Conservation (phyloP, 1,284 basidiomycete species). For the Cutaneotrichosporon cavernicola region DNA sequence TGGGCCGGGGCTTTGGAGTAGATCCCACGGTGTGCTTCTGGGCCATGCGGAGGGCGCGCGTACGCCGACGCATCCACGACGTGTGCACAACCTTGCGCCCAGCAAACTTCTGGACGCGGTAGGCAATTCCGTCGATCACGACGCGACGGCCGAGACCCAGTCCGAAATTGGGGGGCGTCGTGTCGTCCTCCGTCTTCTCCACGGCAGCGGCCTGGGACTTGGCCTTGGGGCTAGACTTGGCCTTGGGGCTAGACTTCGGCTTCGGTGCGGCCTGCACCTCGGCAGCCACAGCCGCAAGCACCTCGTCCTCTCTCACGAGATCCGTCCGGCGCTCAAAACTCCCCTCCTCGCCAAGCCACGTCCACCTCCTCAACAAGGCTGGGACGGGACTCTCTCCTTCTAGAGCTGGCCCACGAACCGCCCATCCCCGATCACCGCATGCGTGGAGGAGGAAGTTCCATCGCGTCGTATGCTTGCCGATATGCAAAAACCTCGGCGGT, state of each 20-base stretch:
- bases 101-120: slow-evolving; percentile 1
- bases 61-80: neutral
- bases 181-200: neutral
- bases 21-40: neutral
- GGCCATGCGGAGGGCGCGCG: neutral
- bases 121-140: neutral
- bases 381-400: neutral
- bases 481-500: slow-evolving; percentile 4
- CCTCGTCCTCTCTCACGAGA: neutral
- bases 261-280: neutral
- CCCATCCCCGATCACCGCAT: slow-evolving; percentile 15
- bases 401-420: neutral
- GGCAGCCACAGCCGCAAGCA: neutral
- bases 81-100: neutral
- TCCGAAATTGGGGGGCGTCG: neutral
- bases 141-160: neutral
- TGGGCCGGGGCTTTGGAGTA: too few relatives aligned
- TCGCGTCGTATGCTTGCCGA: slow-evolving; percentile 13
- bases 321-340: neutral
- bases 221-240: neutral
- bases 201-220: neutral
- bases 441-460: slow-evolving; percentile 14
- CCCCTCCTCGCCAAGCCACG: slow-evolving; percentile 1
- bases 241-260: neutral
- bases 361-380: neutral